Base-by-base conservation (phyloP, 768 basidiomycete species). In the Kwoniella sp. region DNA sequence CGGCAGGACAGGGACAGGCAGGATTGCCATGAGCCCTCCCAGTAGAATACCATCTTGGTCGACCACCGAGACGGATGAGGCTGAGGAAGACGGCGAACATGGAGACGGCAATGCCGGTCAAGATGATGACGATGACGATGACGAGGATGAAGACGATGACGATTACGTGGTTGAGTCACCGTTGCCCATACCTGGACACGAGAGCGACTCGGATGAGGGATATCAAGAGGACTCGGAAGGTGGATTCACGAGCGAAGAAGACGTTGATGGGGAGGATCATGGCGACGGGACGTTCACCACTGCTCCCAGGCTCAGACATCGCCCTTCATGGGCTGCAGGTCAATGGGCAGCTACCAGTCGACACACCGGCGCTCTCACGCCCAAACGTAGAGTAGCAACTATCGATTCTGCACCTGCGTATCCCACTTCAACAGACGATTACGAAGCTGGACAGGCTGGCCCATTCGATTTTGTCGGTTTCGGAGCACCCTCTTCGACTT, bases 141-240 rank as follows among this genome's bases (percentile, higher is more conserved):
- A 63, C 17, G 63, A 58, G 1, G 63, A 64, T 5, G 56, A 57
- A 31, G 56, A 64, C 15, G 56, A 58, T 8, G 55, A 58, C n/a
- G 51, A 48, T 28, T 30, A 47, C 25, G 31, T 58, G 29, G 50
- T 58, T 4, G 63, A 65, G 2, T 65, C 63, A 20, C 63, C 63
- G 4, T 55, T 65, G 29, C 63, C 63, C 26, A 65, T 65, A n/a
- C 63, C 63, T 22, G 63, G 63, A 15, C 63, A 65, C 34, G 63
- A 64, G 31, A 64, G 63, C 17, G 63, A 65, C 59, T 58, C 58
- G 13, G 62, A 61, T 37, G 47, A 56, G 22, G 66, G 66, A 4
- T 67, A 67, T 47, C 55, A 57, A 17, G 66, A 67, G 48, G 66
- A 67, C 23, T 51, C 53, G 31, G 66, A 67, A 58, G 66, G 55